phyloP scores from a whole-genome alignment of 495 filamentous ascomycete genomes.

The Neurospora sp. region DNA sequence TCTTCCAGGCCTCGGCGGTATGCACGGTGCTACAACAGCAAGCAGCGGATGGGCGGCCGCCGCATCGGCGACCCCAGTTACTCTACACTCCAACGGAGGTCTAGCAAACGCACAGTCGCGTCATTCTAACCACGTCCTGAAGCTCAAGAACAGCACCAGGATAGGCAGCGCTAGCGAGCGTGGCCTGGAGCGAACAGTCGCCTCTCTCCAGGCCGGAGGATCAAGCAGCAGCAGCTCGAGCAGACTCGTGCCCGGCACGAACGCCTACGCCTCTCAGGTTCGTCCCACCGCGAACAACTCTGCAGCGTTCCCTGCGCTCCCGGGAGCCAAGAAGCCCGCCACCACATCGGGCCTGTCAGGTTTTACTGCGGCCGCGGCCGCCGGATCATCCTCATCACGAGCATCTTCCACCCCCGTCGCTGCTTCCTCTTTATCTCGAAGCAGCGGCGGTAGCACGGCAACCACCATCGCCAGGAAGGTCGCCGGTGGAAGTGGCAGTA shows the following conservation, averaged over 20 bases:
- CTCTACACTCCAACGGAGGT: conserved; percentile 13
- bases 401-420: not conserved
- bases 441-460: conserved; percentile 14
- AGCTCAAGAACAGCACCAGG: conserved; percentile 40
- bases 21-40: conserved; percentile 38
- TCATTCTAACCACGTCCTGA: conserved; percentile 34
- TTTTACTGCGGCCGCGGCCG: conserved; percentile 17
- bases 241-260: conserved; percentile 32
- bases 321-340: conserved; percentile 40
- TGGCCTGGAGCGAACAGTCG: conserved; percentile 1
- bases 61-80: conserved; percentile 31
- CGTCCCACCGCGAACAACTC: conserved; percentile 23
- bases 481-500: not conserved
- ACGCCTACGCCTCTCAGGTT: conserved; percentile 31
- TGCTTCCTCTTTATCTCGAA: not conserved
- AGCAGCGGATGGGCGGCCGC: conserved; percentile 43
- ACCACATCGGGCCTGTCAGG: conserved; percentile 24
- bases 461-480: conserved; percentile 2
- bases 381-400: not conserved
- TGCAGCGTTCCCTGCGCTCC: conserved; percentile 22
- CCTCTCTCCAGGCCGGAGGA: conserved; percentile 43
- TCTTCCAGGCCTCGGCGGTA: conserved; percentile 61
- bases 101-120: conserved; percentile 20
- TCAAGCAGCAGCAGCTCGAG: conserved; percentile 27
- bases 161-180: conserved; percentile 11